Base-by-base conservation (phyloP, 495 filamentous ascomycete genomes). In the Trichoderma gamsii region DNA sequence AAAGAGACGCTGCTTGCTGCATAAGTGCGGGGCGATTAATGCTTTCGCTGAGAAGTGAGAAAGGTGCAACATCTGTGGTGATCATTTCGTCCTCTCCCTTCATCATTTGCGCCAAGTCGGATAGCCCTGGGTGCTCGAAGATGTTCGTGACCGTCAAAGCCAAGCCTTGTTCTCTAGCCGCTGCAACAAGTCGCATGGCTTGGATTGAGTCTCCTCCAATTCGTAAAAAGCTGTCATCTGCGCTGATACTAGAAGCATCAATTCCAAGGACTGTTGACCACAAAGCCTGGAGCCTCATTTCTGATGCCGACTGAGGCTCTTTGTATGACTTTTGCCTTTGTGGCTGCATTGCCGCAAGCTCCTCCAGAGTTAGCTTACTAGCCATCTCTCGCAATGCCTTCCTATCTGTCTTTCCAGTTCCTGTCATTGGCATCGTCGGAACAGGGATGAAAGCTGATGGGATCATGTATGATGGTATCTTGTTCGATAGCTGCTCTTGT, bases 191-290 rank as follows among this genome's bases (percentile, higher is more conserved):
- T 21, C 56, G 43, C 76, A 83, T 81, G 0, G 78, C 78, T 13
- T 41, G 61, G 21, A 81, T 70, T 11, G 77, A 79, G 67, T 81
- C 77, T 18, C 80, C 80, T 5, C 80, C 80, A 13, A 81, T 63
- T 0, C 69, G 65, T 67, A 82, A 78, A 70, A 82, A 82, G 71
- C 65, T 75, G 63, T 67, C 63, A 4, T 68, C 67, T 7, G 51
- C 16, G 13, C 67, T 46, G 11, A 68, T 68, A 21, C 3, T 23
- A 1, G 21, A 35, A 13, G 59, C 23, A 3, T 21, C 23, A 7
- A 65, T n/a, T 11, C 44, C 7, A 18, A 69, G 59, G 4, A 23
- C 12, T 0, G 7, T 21, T 8, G 67, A 61, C 66, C 66, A 67
- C 2, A 67, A 27, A 15, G 8, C 8, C 2, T 38, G 63, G 12